Evolutionary conservation across 2,329 filamentous ascomycete species (phyloP).

Genomic region (Sarocladium strictum): DNA sequence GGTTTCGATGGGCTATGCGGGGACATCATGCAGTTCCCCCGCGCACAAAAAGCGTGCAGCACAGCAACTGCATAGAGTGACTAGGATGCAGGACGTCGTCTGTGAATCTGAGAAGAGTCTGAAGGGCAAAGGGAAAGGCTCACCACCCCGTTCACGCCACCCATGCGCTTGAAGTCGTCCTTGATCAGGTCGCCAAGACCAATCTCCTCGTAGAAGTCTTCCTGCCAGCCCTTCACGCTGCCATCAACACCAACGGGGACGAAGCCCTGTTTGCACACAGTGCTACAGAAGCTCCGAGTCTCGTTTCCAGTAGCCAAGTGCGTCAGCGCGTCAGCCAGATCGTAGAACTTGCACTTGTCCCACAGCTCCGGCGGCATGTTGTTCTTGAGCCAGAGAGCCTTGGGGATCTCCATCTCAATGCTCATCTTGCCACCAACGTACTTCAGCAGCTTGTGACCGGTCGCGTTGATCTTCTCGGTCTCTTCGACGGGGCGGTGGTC

Average conservation of each 20-base stretch:
- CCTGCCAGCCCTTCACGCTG: constrained; percentile 96
- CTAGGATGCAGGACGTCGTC: constrained; percentile 10
- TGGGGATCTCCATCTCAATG: constrained; percentile 99
- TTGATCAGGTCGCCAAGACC: constrained; percentile 79
- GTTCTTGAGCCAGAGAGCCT: constrained; percentile 97
- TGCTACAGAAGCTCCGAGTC: constrained; percentile 88
- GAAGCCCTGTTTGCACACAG: constrained; percentile 95
- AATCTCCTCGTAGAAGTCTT: constrained; percentile 83
- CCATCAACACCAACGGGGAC: constrained; percentile 96
- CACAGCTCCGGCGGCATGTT: constrained; percentile 93
- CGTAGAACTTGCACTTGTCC: constrained; percentile 92
- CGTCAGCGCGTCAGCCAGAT: constrained; percentile 86
- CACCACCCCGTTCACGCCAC: constrained; percentile 91
- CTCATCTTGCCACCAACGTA: constrained; percentile 99
- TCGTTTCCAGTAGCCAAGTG: constrained; percentile 91
- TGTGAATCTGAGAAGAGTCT: neutral
- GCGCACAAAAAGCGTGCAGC: neutral
- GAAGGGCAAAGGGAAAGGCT: constrained; percentile 43
- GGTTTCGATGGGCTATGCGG: neutral
- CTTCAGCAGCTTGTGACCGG: constrained; percentile 83
- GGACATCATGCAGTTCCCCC: neutral
- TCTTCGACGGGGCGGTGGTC: constrained; percentile 90
- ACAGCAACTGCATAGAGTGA: constrained; percentile 9
- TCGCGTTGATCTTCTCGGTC: constrained; percentile 89
- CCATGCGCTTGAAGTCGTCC: constrained; percentile 88